phyloP scores from a whole-genome alignment of 2,329 filamentous ascomycete genomes.

The Exophiala aquamarina region DNA sequence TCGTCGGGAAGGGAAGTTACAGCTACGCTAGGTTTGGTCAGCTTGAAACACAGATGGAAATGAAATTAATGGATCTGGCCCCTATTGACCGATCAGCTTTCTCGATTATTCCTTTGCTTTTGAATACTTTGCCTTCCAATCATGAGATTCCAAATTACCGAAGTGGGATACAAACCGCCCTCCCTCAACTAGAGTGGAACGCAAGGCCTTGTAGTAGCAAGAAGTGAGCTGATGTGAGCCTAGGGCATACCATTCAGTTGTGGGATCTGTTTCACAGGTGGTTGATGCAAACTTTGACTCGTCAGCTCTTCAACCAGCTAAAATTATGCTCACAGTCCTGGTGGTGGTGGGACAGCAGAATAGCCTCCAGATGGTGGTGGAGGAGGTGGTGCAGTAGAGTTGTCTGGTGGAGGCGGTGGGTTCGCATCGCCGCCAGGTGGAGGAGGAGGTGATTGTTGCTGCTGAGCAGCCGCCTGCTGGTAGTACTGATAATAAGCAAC shows the following conservation, averaged over 20 bases:
- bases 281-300: slow-evolving; percentile 12
- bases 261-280: too few species aligned
- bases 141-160: too few species aligned
- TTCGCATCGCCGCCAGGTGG: slow-evolving; percentile 55
- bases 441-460: slow-evolving; percentile 43
- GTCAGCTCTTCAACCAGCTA: slow-evolving; percentile 15
- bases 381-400: slow-evolving; percentile 13
- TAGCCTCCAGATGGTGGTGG: slow-evolving; percentile 19
- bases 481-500: slow-evolving; percentile 66
- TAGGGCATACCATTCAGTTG: too few species aligned
- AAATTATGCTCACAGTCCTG: slow-evolving; percentile 20
- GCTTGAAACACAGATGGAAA: slow-evolving; percentile 15
- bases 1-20: slow-evolving; percentile 7
- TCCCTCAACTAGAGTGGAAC: slow-evolving; percentile 1
- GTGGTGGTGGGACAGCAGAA: slow-evolving; percentile 23
- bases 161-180: slow-evolving; percentile 14
- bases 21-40: slow-evolving; percentile 20
- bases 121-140: slow-evolving; percentile 24
- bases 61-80: slow-evolving; percentile 26
- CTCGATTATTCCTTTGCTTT: slow-evolving; percentile 17
- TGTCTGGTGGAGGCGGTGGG: slow-evolving; percentile 60
- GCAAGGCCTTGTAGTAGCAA: too few species aligned
- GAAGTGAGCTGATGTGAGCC: too few species aligned
- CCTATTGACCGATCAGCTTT: slow-evolving; percentile 28
- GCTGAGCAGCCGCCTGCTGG: slow-evolving; percentile 60